These are phyloP conservation scores for Cordyceps sp. DNA, from an alignment of 2,329 filamentous ascomycete genomes.

Conservation along the genomic window DNA sequence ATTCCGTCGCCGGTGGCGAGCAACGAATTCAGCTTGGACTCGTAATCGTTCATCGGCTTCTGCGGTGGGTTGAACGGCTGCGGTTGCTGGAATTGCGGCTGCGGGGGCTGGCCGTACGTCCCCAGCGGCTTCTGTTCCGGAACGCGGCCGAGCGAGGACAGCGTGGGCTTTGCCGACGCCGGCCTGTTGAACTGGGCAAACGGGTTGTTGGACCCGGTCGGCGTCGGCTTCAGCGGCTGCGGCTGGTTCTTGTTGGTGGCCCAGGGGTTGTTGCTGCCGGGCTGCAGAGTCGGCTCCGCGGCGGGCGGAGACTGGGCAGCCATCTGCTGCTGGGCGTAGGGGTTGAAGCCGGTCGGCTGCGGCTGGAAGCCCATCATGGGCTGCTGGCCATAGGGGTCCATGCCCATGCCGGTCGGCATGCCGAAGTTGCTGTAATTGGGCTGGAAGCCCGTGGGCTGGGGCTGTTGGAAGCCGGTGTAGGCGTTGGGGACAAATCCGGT, in stretches of 20 bases:
- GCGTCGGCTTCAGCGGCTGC: slow-evolving; percentile 56
- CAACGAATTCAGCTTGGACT: slow-evolving; percentile 69
- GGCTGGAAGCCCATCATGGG: slow-evolving; percentile 28
- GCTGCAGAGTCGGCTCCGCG: slow-evolving; percentile 46
- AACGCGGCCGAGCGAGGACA: slow-evolving; percentile 58
- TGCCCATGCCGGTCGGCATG: slow-evolving; percentile 47
- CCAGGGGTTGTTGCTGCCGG: slow-evolving; percentile 93
- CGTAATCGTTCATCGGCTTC: slow-evolving; percentile 43
- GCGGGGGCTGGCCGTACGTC: slow-evolving; percentile 33
- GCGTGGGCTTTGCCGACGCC: slow-evolving; percentile 34
- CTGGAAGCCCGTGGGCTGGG: slow-evolving; percentile 31
- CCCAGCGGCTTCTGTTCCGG: slow-evolving; percentile 71
- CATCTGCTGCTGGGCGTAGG: slow-evolving; percentile 29
- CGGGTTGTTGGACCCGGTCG: slow-evolving; percentile 94
- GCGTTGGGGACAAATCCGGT: slow-evolving; percentile 52
- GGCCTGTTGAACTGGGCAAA: slow-evolving; percentile 64
- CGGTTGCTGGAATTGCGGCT: slow-evolving; percentile 25
- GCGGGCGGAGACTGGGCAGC: slow-evolving; percentile 16
- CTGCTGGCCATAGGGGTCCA: slow-evolving; percentile 49
- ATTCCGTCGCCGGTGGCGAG: slow-evolving; percentile 79
- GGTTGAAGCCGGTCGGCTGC: slow-evolving; percentile 37
- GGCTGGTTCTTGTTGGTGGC: slow-evolving; percentile 44
- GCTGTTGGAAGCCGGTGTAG: slow-evolving; percentile 34
- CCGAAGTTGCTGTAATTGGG: slow-evolving; percentile 48
- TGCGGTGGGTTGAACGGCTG: slow-evolving; percentile 22